Conservation (phyloP, 768 basidiomycete species). For the Boletus coccyginus region DNA sequence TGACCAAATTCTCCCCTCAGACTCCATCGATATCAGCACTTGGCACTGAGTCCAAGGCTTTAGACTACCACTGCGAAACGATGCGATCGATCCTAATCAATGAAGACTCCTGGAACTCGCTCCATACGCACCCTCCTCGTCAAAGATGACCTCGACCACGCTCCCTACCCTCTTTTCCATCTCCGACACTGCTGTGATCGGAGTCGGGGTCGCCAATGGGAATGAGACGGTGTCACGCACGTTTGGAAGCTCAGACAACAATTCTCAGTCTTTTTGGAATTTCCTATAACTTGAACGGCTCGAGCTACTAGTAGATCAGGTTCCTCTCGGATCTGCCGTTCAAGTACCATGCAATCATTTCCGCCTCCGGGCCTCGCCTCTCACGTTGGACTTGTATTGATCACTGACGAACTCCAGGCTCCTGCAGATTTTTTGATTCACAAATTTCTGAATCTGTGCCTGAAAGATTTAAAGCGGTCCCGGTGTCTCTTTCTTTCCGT, state of each 20-base stretch:
- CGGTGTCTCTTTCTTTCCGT: conserved; percentile 54
- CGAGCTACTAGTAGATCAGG: not conserved
- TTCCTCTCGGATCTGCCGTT: not conserved
- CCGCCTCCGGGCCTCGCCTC: conserved; percentile 51
- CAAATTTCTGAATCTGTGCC: conserved; percentile 45
- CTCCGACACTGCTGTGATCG: not conserved
- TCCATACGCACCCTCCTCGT: conserved; percentile 26
- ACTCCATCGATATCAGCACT: conserved; percentile 13
- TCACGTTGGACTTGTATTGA: conserved; percentile 50
- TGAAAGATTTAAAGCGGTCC: conserved; percentile 43
- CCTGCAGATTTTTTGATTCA: conserved; percentile 76
- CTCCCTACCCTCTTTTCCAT: conserved; percentile 1
- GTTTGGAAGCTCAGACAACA: too few relatives aligned
- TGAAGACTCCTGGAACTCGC: conserved; percentile 17
- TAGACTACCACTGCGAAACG: conserved; percentile 21
- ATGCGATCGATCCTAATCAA: conserved; percentile 22
- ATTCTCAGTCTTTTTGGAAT: too few relatives aligned
- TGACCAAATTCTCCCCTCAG: not conserved
- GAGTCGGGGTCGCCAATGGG: not conserved
- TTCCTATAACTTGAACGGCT: too few relatives aligned
- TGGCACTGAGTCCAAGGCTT: conserved; percentile 15
- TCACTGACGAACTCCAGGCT: conserved; percentile 69
- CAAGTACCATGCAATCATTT: conserved; percentile 39
- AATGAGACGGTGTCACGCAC: not conserved
- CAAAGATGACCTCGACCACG: conserved; percentile 15